Evolutionary conservation across 2,329 filamentous ascomycete species (phyloP).

Genomic region (Fusarium drepaniforme): DNA sequence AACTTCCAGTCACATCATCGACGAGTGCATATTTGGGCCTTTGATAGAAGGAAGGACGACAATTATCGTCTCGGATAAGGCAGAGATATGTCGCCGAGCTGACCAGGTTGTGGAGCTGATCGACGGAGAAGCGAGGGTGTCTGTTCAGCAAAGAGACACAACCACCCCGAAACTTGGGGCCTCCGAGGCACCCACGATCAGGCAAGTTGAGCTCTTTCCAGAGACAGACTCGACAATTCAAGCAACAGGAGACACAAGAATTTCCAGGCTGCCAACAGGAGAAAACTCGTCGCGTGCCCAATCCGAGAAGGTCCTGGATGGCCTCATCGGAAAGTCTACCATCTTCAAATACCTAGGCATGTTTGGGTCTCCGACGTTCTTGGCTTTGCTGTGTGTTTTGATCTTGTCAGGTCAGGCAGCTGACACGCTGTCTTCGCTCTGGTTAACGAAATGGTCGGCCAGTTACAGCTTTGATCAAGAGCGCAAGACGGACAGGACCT

Average conservation of each 20-base stretch:
- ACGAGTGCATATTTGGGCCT: neutral
- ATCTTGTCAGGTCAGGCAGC: neutral
- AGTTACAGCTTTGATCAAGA: neutral
- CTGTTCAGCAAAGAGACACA: neutral
- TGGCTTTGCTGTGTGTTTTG: neutral
- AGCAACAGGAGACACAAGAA: neutral
- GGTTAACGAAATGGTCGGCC: neutral
- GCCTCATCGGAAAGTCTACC: neutral
- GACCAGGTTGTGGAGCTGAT: neutral
- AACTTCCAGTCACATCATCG: neutral
- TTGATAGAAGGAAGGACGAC: neutral
- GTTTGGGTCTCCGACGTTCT: neutral
- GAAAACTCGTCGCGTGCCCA: neutral
- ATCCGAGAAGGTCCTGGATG: neutral
- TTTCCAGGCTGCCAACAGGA: neutral
- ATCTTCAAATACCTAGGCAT: neutral
- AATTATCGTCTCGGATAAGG: neutral
- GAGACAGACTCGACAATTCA: neutral
- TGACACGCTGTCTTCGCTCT: neutral
- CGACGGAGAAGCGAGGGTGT: neutral
- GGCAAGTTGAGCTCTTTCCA: neutral
- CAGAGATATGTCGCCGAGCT: neutral
- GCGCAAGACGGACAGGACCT: neutral
- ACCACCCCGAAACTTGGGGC: neutral
- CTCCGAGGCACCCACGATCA: neutral